Evolutionary conservation across 108 stramenopile species (phyloP).

Genomic region (Cylindrotheca closterium): DNA sequence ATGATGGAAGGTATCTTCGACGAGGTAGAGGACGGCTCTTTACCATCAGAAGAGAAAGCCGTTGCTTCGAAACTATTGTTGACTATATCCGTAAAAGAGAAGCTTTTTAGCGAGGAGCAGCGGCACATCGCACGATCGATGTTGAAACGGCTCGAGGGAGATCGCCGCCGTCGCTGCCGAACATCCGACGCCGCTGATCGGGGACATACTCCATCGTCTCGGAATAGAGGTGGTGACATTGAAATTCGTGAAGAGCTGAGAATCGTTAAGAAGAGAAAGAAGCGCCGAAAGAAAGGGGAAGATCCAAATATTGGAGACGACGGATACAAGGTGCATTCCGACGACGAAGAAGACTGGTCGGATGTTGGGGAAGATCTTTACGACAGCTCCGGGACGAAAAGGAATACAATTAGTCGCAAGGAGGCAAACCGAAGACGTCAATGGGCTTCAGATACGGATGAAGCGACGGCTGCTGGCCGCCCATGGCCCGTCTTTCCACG

Average conservation of each 20-base stretch:
- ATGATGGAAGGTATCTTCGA: constrained; percentile 88
- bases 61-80: constrained; percentile 76
- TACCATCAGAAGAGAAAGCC: constrained; percentile 63
- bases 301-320: constrained; percentile 52
- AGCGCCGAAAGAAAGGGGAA: constrained; percentile 38
- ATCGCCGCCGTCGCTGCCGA: constrained; percentile 74
- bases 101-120: constrained; percentile 77
- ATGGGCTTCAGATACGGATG: constrained; percentile 81
- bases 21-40: constrained; percentile 65
- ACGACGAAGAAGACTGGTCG: constrained; percentile 84
- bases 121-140: constrained; percentile 55
- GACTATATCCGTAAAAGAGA: constrained; percentile 76
- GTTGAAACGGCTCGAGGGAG: constrained; percentile 76
- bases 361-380: constrained; percentile 68
- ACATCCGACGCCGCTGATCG: constrained; percentile 36
- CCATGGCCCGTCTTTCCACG: constrained; percentile 87
- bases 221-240: constrained; percentile 13
- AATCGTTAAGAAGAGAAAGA: constrained; percentile 74
- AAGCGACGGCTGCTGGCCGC: constrained; percentile 68
- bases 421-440: constrained; percentile 77
- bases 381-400: constrained; percentile 46
- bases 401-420: constrained; percentile 56
- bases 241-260: constrained; percentile 70
- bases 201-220: constrained; percentile 4
- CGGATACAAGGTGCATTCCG: constrained; percentile 73